These are phyloP conservation scores for Malus hybrid DNA, from an alignment of 331 rosid genomes.

Conservation along the genomic window DNA sequence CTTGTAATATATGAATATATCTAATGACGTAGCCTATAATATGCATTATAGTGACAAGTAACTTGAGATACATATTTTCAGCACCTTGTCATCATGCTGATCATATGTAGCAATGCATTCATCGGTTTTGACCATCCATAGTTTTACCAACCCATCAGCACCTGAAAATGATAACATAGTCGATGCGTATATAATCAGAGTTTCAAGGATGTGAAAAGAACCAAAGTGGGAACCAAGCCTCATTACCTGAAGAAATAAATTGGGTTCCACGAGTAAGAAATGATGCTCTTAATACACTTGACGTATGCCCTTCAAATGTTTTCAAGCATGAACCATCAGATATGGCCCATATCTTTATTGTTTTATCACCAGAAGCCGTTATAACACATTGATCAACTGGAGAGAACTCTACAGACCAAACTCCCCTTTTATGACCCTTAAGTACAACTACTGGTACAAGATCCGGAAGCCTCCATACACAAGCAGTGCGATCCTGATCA, in stretches of 20 bases:
- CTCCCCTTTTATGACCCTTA: constrained; percentile 90
- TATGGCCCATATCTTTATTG: constrained; percentile 88
- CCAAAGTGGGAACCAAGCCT: neutral
- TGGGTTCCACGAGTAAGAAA: constrained; percentile 94
- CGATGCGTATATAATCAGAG: constrained; percentile 11
- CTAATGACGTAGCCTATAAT: neutral
- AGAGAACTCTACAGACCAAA: constrained; percentile 97
- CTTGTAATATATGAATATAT: neutral
- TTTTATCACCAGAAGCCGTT: constrained; percentile 94
- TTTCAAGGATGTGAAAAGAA: neutral
- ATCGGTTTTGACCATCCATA: constrained; percentile 77
- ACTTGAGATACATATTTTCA: neutral
- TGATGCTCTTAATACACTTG: constrained; percentile 83
- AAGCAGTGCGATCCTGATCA: constrained; percentile 86
- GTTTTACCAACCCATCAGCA: constrained; percentile 85
- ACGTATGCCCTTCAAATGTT: constrained; percentile 89
- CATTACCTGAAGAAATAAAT: constrained; percentile 74
- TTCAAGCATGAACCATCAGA: constrained; percentile 93
- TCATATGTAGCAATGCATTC: constrained; percentile 92
- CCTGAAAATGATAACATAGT: constrained; percentile 46
- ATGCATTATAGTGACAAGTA: neutral
- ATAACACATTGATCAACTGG: constrained; percentile 92
- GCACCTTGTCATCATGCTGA: constrained; percentile 89
- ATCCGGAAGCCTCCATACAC: constrained; percentile 94
- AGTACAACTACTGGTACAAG: constrained; percentile 60